Percentiles rank a stretch among this genome's conserved stretches.
phyloP scores from a whole-genome alignment of 371 early-diverging fungal species.

The Mortierella sp. region DNA sequence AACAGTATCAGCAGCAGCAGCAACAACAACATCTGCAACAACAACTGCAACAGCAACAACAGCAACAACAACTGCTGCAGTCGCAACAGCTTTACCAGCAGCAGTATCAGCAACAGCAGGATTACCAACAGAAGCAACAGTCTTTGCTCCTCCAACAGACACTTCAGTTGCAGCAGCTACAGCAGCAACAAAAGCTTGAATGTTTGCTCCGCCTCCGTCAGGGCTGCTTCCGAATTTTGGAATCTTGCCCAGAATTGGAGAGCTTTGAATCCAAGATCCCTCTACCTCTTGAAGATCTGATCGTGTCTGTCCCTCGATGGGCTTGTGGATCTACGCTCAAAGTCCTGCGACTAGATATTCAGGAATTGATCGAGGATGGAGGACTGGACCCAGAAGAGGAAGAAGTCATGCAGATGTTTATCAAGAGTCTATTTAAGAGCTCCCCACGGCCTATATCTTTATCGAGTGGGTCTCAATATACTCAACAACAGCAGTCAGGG shows the following conservation, averaged over 20 bases:
- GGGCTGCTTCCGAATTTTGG: conserved; percentile 19
- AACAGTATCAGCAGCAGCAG: neutral
- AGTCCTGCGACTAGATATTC: conserved; percentile 28
- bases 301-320: conserved; percentile 32
- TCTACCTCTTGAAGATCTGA: conserved; percentile 24
- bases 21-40: neutral
- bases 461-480: neutral
- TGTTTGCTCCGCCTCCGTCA: conserved; percentile 7
- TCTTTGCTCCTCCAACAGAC: conserved; percentile 9
- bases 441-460: neutral
- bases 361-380: conserved; percentile 20
- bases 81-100: conserved; percentile 12
- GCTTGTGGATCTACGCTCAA: conserved; percentile 14
- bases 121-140: neutral
- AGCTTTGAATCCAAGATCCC: conserved; percentile 25
- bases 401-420: conserved; percentile 44
- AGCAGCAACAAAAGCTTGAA: conserved; percentile 14
- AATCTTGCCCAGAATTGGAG: conserved; percentile 24
- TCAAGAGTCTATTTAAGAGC: conserved; percentile 27
- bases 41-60: neutral
- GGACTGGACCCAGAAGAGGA: conserved; percentile 32
- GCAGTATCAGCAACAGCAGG: conserved; percentile 2
- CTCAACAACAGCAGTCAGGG: neutral
- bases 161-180: conserved; percentile 10
- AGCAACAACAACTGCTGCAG: neutral